Base-by-base conservation (phyloP, 176 grass and related monocot species). In the Oryza australiensis region DNA sequence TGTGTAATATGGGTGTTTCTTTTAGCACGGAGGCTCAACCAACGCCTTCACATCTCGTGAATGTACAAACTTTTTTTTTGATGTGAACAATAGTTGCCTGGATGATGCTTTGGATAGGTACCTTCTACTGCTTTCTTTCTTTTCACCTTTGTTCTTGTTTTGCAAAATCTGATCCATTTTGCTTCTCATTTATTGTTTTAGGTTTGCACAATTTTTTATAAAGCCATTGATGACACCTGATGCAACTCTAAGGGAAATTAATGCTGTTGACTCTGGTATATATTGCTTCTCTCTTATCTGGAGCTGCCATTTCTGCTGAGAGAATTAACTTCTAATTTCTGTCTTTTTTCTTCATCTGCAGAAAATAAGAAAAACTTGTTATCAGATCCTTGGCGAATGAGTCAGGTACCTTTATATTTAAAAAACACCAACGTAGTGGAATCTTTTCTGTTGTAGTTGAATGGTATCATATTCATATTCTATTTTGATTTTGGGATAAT, bases 151-250 rank as follows among this genome's bases (percentile, higher is more conserved):
- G 73, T 83, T 59, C 35, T 77, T 77, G 16, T 62, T 62, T 81
- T 80, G 22, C 14, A 68, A 76, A 84, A 68, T 70, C 67, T 88
- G 53, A 88, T 48, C 60, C 40, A 26, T 45, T 53, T 37, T 71
- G 11, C 34, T 80, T 68, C 38, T 84, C 73, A 12, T 75, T 27
- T 66, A 65, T 33, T 55, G 30, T 82, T 42, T 76, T 82, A 98
- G 96, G 85, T 98, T 95, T 91, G 85, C 96, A 4, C 96, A 98
- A 73, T 98, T 98, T 76, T 98, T 98, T 87, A 91, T 98, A 80
- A 98, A 86, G 69, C 93, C 96, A 74, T 79, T 98, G 88, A 98
- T 98, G 89, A 95, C 96, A 41, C 43, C 86, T 81, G 96, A 98
- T 85, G 96, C 93, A 78, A 91, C 89, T 63, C 78, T 95, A 86